A percentile compares a stretch with the other conserved stretches of the same genome.
phyloP scores from a whole-genome alignment of 768 basidiomycete genomes.

The Phylloporus rhodoxanthus region DNA sequence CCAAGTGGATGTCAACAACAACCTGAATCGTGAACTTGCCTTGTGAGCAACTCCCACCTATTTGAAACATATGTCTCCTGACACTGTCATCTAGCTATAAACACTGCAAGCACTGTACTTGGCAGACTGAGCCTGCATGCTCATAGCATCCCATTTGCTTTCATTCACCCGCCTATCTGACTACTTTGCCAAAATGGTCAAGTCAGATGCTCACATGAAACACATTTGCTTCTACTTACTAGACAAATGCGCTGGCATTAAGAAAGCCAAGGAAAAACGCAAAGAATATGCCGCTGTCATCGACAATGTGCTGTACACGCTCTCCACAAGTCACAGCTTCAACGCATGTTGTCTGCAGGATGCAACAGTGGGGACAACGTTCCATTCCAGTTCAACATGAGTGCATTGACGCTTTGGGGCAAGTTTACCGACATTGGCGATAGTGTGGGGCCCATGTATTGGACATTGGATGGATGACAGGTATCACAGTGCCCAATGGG shows the following conservation, averaged over 20 bases:
- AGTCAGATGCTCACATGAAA: slow-evolving; percentile 96
- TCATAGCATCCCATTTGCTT: slow-evolving; percentile 73
- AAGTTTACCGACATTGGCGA: too few relatives aligned
- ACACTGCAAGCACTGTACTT: slow-evolving; percentile 84
- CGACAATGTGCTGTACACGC: too few relatives aligned
- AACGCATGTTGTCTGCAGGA: too few relatives aligned
- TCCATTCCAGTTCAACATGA: too few relatives aligned
- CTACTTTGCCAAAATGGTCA: slow-evolving; percentile 99
- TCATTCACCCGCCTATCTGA: slow-evolving; percentile 89
- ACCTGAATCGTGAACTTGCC: slow-evolving; percentile 90
- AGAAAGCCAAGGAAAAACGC: slow-evolving; percentile 86
- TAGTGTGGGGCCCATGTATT: too few relatives aligned
- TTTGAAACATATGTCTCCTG: background rate
- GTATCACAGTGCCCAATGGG: too few relatives aligned
- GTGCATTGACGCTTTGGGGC: too few relatives aligned
- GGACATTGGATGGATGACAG: too few relatives aligned
- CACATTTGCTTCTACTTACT: slow-evolving; percentile 84
- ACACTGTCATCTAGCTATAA: slow-evolving; percentile 65
- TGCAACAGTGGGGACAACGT: too few relatives aligned
- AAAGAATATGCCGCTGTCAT: too few relatives aligned
- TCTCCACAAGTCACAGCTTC: too few relatives aligned
- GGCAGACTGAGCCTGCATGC: slow-evolving; percentile 63
- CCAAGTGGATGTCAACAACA: slow-evolving; percentile 75
- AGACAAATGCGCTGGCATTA: slow-evolving; percentile 83
- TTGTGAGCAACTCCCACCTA: slow-evolving; percentile 54